Conservation (phyloP, 2,329 filamentous ascomycete genomes). For the Penicillium sumatraense region DNA sequence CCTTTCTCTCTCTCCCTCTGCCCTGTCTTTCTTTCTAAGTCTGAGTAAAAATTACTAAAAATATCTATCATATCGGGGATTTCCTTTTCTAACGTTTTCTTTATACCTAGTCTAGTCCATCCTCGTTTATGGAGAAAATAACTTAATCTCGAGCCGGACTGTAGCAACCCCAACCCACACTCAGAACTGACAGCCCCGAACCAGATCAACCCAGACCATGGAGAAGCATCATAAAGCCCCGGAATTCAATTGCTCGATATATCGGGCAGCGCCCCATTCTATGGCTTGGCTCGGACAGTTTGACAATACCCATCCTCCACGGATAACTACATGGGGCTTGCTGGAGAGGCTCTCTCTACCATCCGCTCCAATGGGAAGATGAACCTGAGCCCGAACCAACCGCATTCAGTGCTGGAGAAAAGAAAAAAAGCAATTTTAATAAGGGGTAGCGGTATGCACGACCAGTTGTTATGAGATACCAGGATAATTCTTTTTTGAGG, state of each 20-base stretch:
- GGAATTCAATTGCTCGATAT: slow-evolving; percentile 12
- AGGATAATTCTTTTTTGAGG: background rate
- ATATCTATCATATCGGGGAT: too few relatives aligned
- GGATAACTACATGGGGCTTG: slow-evolving; percentile 37
- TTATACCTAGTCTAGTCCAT: background rate
- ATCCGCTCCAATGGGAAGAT: slow-evolving; percentile 22
- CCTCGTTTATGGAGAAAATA: background rate
- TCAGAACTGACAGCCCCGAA: slow-evolving; percentile 8
- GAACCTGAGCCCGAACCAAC: slow-evolving; percentile 7
- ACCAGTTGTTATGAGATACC: background rate
- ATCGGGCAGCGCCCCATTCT: background rate
- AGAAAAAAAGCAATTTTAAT: slow-evolving; percentile 17
- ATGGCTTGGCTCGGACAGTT: slow-evolving; percentile 19
- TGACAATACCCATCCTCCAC: slow-evolving; percentile 30
- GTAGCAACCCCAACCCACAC: slow-evolving; percentile 18
- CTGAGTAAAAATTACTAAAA: too few relatives aligned
- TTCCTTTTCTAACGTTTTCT: background rate
- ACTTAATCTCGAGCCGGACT: slow-evolving; percentile 13
- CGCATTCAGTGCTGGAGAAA: too few relatives aligned
- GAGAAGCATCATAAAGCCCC: background rate
- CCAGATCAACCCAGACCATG: slow-evolving; percentile 18
- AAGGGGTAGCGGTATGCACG: background rate
- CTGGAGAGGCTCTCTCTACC: slow-evolving; percentile 16
- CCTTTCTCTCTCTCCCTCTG: background rate
- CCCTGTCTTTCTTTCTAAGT: too few relatives aligned